Evolutionary conservation across 176 grass and related monocot species (phyloP).

Genomic region (Aegilops speltoides): DNA sequence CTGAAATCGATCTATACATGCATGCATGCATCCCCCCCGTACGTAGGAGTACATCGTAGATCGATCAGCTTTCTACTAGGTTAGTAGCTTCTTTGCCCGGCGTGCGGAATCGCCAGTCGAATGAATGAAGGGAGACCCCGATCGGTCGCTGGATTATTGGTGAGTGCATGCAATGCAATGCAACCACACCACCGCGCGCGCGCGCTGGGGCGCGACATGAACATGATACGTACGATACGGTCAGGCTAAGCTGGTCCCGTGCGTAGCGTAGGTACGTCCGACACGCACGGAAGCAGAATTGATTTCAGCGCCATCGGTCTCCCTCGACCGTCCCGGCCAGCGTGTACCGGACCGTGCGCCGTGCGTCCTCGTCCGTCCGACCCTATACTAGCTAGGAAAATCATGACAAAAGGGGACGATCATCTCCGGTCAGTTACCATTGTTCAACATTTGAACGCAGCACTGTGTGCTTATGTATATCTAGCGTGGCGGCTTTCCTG

Average conservation of each 20-base stretch:
- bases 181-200: not conserved
- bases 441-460: too few species aligned
- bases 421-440: too few species aligned
- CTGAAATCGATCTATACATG: not conserved
- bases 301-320: not conserved
- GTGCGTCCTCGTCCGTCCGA: not conserved
- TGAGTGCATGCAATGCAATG: not conserved
- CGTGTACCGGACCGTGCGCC: not conserved
- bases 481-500: too few species aligned
- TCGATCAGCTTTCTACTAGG: too few species aligned
- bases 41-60: not conserved
- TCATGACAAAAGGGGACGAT: too few species aligned
- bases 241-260: not conserved
- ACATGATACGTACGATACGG: not conserved
- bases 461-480: too few species aligned
- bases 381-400: not conserved
- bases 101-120: not conserved
- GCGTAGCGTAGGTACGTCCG: not conserved
- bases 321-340: not conserved
- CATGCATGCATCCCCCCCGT: not conserved
- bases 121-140: not conserved
- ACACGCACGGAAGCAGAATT: constrained; percentile 1
- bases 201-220: not conserved
- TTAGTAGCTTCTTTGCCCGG: not conserved
- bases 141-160: not conserved